Base-by-base conservation (phyloP, 108 stramenopile genomes). In the Nitzschia sp. region DNA sequence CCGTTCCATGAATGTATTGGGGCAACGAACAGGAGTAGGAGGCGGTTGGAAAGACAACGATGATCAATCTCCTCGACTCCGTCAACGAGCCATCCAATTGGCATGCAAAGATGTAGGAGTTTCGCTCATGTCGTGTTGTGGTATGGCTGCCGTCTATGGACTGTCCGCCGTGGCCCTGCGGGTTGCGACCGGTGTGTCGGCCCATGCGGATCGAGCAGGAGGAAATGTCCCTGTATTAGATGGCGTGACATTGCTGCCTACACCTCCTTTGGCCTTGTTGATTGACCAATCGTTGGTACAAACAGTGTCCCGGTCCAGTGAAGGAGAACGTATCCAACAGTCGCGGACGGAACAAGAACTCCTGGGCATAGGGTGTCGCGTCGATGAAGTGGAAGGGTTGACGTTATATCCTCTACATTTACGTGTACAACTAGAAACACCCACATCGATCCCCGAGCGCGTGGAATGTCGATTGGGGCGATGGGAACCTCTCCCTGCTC, bases 1-100 rank as follows among this genome's bases (percentile, higher is more conserved):
- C 15, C 75, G 93, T 66, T 84, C 93, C 6, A 87, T 91, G 77
- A 87, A 91, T 78, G 70, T 90, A n/a, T 61, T 94, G 38, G 93
- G 93, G 39, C 73, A 84, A 46, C 83, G 86, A 29, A 83, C 81
- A 46, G 93, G 93, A 34, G 89, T 94, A 24, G 93, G 93, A 24
- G 88, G 88, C 19, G 63, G 68, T 6, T 94, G 93, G 93, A 83
- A 85, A 50, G 83, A 94, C 64, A 65, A 67, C n/a, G 87, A 92
- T 80, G 67, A 72, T 22, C 51, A 67, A 53, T 83, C 87, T 25
- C 39, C 80, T 9, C 72, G 74, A 11, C 57, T 94, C 21, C 84
- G 93, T 29, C 79, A 86, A 61, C 82, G 86, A 69, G 81, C 90
- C 24, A 79, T 92, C 56, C 77, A 83, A 52, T 55, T 72, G 37